Evolutionary conservation across 306 rosid genomes (phyloP).

Genomic region (Sophora flavescens): DNA sequence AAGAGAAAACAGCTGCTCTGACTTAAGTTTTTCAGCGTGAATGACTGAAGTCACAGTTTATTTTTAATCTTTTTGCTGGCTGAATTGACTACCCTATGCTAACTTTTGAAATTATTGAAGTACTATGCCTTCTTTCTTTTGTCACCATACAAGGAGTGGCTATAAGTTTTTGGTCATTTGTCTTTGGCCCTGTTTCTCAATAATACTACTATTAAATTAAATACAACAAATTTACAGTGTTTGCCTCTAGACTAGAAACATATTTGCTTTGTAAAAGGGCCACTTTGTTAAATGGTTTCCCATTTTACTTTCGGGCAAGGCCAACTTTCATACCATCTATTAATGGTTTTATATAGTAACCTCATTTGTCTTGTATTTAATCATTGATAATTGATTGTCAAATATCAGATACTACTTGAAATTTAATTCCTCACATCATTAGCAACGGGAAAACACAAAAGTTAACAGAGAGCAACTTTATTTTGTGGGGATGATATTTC

Average conservation of each 20-base stretch:
- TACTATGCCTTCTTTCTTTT: slow-evolving; percentile 53
- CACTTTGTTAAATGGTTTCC: slow-evolving; percentile 38
- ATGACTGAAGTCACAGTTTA: slow-evolving; percentile 55
- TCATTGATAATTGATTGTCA: not conserved
- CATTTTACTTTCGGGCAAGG: slow-evolving; percentile 5
- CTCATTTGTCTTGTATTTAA: not conserved
- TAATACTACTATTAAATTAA: slow-evolving; percentile 40
- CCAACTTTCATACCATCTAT: not conserved
- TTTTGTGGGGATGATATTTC: slow-evolving; percentile 1
- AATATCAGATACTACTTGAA: not conserved
- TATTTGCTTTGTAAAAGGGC: slow-evolving; percentile 28
- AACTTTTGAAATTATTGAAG: slow-evolving; percentile 59
- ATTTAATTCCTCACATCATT: not conserved
- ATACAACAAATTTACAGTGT: slow-evolving; percentile 22
- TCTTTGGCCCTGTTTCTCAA: slow-evolving; percentile 40
- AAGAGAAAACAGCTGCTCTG: slow-evolving; percentile 48
- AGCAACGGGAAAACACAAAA: slow-evolving; percentile 10
- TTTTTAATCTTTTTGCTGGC: slow-evolving; percentile 60
- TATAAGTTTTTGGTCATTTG: slow-evolving; percentile 44
- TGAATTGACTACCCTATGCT: slow-evolving; percentile 61
- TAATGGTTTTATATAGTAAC: not conserved
- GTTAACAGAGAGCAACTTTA: not conserved
- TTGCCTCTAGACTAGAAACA: slow-evolving; percentile 44
- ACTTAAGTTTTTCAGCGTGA: slow-evolving; percentile 54
- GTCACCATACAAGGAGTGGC: slow-evolving; percentile 49